phyloP scores from a whole-genome alignment of 441 rosid species.

The Breynia disticha region DNA sequence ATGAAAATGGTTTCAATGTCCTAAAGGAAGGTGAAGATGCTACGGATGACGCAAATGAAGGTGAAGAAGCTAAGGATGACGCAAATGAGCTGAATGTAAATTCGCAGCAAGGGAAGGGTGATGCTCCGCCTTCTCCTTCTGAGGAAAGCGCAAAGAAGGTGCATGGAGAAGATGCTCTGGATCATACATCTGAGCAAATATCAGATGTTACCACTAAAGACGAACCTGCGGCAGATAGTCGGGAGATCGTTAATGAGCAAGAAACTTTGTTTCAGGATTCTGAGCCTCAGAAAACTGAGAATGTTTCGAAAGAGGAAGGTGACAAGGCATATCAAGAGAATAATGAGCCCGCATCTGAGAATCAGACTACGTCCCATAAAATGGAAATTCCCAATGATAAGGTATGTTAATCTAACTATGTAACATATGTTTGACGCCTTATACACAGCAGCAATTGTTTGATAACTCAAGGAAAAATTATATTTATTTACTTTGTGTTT shows the following conservation, averaged over 20 bases:
- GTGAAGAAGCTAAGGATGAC: slow-evolving; percentile 6
- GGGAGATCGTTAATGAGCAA: slow-evolving; percentile 19
- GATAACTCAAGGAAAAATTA: not conserved
- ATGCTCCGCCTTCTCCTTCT: not conserved
- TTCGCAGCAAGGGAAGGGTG: slow-evolving; percentile 4
- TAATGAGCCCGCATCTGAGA: slow-evolving; percentile 21
- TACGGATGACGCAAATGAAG: slow-evolving; percentile 15
- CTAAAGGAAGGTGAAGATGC: slow-evolving; percentile 20
- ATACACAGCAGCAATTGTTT: not conserved
- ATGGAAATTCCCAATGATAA: slow-evolving; percentile 84
- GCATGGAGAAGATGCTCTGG: slow-evolving; percentile 6
- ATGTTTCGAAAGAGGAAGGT: slow-evolving; percentile 16
- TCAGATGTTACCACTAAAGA: slow-evolving; percentile 17
- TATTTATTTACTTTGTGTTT: no score
- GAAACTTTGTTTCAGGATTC: slow-evolving; percentile 21
- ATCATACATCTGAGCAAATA: slow-evolving; percentile 11
- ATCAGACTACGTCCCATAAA: slow-evolving; percentile 35
- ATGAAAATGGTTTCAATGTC: slow-evolving; percentile 33
- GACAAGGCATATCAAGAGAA: slow-evolving; percentile 16
- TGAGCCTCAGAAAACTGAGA: slow-evolving; percentile 23
- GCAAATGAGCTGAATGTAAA: no score
- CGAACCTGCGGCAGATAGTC: slow-evolving; percentile 15
- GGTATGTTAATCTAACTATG: slow-evolving; percentile 24
- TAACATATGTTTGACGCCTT: not conserved
- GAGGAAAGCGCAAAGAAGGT: no score